A percentile compares a stretch with the other conserved stretches of the same genome.
phyloP scores from a whole-genome alignment of 139 green algal species.

The Nannochloris sp. region DNA sequence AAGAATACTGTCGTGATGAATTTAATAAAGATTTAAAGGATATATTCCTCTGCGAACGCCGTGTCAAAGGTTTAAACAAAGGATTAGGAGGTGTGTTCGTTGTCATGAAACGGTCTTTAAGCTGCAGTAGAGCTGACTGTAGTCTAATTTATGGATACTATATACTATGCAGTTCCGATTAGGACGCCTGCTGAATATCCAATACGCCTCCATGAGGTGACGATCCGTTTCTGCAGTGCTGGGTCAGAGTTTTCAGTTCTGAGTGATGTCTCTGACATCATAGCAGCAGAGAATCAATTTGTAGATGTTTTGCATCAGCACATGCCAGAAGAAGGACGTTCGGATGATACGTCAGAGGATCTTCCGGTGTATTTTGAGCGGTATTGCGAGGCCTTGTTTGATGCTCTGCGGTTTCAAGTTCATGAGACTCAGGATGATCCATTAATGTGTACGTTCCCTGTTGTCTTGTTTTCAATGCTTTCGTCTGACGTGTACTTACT shows the following conservation, averaged over 20 bases:
- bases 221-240: conserved; percentile 52
- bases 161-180: conserved; percentile 35
- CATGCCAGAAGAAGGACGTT: conserved; percentile 27
- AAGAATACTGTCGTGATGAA: too few relatives aligned
- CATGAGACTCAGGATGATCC: neutral
- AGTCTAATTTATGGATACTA: neutral
- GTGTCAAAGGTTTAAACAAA: too few relatives aligned
- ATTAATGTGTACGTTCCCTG: neutral
- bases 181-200: conserved; percentile 54
- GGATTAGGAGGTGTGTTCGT: neutral
- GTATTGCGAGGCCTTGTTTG: conserved; percentile 65
- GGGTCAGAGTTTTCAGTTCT: conserved; percentile 18
- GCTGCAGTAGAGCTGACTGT: neutral
- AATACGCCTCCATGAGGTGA: conserved; percentile 62
- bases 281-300: neutral
- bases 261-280: neutral
- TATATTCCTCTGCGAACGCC: too few relatives aligned
- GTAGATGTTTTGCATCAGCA: neutral
- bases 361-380: conserved; percentile 53
- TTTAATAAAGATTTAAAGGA: too few relatives aligned
- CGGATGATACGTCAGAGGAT: neutral
- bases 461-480: neutral
- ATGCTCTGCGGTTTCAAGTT: neutral
- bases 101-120: neutral
- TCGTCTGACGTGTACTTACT: neutral